Evolutionary conservation across 2,329 filamentous ascomycete species (phyloP), one percentile per base, ranked within the genome.

Genomic region (Trichophyton mentagrophytes): DNA sequence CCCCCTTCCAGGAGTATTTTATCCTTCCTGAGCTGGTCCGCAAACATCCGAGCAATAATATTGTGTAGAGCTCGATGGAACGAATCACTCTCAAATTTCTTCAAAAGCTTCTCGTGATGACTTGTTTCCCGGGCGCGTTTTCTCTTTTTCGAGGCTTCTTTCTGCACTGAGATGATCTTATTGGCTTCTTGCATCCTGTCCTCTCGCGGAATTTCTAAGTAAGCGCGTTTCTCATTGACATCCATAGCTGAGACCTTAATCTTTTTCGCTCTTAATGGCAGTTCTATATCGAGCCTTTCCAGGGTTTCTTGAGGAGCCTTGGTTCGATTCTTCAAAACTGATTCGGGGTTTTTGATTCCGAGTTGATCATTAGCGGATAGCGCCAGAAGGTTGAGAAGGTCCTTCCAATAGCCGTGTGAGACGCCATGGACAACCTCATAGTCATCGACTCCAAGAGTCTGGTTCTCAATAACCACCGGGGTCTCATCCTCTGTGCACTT

Each of bases 391-490:
- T 84, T 85, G 1, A 84, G 70, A 2, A 84, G 70, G 66, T 85
- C 82, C 64, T 85, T 84, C 81, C 81, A 85, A 69, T 84, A 85
- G 0, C 82, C 81, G 58, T 85, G 82, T 3, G 82, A 73, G 1
- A 81, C 75, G 0, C 79, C 78, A 42, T 80, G 68, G 53, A 70
- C 69, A 15, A 80, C 74, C 44, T 82, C 76, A 61, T 75, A 74
- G 4, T 77, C 74, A 13, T 74, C 69, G 1, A 70, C 67, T 0
- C 69, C 67, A 11, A 66, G 64, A 2, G 64, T 63, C 8, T 62
- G 62, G 58, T 68, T 64, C 2, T 72, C 68, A 11, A 72, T 64
- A 36, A 55, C 30, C 2, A 75, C 63, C 1, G 75, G 69, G n/a
- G 73, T 61, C 7, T 44, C 38, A 15, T 71, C 72, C 2, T 73